phyloP scores from a whole-genome alignment of 2,329 filamentous ascomycete species.

The Aureobasidium leucospermi region DNA sequence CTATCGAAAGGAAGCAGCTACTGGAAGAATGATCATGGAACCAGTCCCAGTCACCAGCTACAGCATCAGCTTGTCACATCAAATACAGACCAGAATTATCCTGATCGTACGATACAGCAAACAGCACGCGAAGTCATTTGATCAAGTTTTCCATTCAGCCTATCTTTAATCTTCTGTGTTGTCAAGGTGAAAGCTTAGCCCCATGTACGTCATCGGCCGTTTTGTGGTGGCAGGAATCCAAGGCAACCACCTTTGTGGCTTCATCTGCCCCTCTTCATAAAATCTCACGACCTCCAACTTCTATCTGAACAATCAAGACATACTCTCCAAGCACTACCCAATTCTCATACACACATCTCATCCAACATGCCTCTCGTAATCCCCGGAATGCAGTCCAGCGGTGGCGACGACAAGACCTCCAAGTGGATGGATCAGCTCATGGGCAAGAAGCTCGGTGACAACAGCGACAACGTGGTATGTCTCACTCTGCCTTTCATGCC shows the following conservation, averaged over 20 bases:
- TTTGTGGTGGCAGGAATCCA: constrained; percentile 10
- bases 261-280: constrained; percentile 2
- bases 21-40: too few relatives aligned
- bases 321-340: not conserved
- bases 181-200: not conserved
- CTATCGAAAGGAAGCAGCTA: too few relatives aligned
- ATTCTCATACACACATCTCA: not conserved
- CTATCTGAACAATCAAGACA: not conserved
- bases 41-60: too few relatives aligned
- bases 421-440: constrained; percentile 43
- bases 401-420: constrained; percentile 32
- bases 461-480: constrained; percentile 37
- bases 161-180: constrained; percentile 2
- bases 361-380: constrained; percentile 44
- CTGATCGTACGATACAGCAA: not conserved
- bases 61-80: not conserved
- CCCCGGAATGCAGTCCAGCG: constrained; percentile 36
- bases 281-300: not conserved
- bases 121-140: not conserved
- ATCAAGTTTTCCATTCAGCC: not conserved
- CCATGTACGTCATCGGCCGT: constrained; percentile 5
- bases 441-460: constrained; percentile 46
- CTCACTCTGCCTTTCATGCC: not conserved
- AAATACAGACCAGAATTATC: not conserved
- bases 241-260: constrained; percentile 13